These are phyloP conservation scores for Colletotrichum brevisporum DNA, from an alignment of 2,329 filamentous ascomycete species.

Conservation along the genomic window DNA sequence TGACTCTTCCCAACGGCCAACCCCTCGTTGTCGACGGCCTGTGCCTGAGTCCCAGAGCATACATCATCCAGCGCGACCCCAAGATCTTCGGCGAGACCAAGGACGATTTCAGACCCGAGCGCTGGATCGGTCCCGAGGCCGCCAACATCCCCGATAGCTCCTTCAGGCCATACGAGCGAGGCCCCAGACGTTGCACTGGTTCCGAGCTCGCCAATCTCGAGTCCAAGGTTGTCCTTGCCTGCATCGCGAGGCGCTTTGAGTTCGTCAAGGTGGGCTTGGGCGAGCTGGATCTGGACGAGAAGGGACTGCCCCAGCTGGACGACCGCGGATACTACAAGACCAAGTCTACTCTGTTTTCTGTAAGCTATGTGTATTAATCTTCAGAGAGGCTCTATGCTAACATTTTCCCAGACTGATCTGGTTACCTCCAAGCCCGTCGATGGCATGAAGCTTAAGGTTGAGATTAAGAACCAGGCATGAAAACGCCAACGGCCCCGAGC, in stretches of 20 bases:
- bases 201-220: conserved; percentile 34
- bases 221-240: conserved; percentile 24
- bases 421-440: conserved; percentile 34
- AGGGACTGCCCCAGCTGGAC: conserved; percentile 20
- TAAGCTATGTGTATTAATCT: not conserved
- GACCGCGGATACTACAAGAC: conserved; percentile 36
- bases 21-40: conserved; percentile 50
- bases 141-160: conserved; percentile 31
- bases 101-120: conserved; percentile 55
- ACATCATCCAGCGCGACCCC: conserved; percentile 52
- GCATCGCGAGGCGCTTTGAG: conserved; percentile 29
- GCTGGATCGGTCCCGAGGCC: conserved; percentile 49
- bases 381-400: not conserved
- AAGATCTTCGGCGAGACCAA: conserved; percentile 51
- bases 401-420: conserved; percentile 16
- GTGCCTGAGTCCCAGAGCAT: conserved; percentile 51
- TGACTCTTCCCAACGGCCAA: conserved; percentile 48
- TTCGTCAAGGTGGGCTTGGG: conserved; percentile 36
- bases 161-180: conserved; percentile 31
- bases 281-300: conserved; percentile 31
- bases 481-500: too few species aligned
- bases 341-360: conserved; percentile 31
- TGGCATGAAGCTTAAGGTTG: conserved; percentile 32
- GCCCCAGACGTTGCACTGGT: conserved; percentile 29
- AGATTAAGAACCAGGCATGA: conserved; percentile 18